Evolutionary conservation across 1,284 basidiomycete genomes (phyloP), one percentile per base, ranked within the genome.

Genomic region (Entoloma clypeatum): DNA sequence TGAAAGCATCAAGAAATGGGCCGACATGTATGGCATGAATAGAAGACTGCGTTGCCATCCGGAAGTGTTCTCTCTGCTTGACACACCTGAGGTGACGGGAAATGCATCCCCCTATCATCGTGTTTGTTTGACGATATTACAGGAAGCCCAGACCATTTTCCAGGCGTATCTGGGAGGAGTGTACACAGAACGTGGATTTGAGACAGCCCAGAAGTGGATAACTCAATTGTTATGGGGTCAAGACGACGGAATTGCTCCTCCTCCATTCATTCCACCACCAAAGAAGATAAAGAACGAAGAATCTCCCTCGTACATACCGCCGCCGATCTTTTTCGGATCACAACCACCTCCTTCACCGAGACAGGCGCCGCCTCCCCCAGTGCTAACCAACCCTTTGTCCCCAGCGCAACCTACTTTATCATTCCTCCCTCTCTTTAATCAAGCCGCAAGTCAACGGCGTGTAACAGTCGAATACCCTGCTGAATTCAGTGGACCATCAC

Each of bases 401-500:
- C 77, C 77, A 18, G 75, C 76, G 25, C 75, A 76, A 51, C 77
- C 77, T 4, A 61, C 69, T 44, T 60, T 75, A 21, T 73, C 79
- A 9, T 83, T 82, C 57, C 60, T 86, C 17, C 80, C 81, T 1
- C 56, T 80, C 24, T 86, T 87, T 62, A 86, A 86, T 57, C 79
- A 86, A 61, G 75, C 72, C 6, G 83, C 81, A 31, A 61, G 69
- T 39, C 81, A 85, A 53, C 75, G 81, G 30, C 69, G 79, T 33
- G 63, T 84, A 41, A 64, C 60, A 16, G 69, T 86, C 2, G 72
- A 77, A 36, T 88, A 86, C 53, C 64, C 67, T 5, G 72, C 77
- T 6, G 58, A 66, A 30, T 81, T 79, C 47, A 62, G 62, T 27
- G 85, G 83, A 27, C 80, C 81, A 17, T 62, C 77, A 3, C 81